These are phyloP conservation scores for Ammopiptanthus mongolicus DNA, from an alignment of 306 rosid species.

Conservation along the genomic window DNA sequence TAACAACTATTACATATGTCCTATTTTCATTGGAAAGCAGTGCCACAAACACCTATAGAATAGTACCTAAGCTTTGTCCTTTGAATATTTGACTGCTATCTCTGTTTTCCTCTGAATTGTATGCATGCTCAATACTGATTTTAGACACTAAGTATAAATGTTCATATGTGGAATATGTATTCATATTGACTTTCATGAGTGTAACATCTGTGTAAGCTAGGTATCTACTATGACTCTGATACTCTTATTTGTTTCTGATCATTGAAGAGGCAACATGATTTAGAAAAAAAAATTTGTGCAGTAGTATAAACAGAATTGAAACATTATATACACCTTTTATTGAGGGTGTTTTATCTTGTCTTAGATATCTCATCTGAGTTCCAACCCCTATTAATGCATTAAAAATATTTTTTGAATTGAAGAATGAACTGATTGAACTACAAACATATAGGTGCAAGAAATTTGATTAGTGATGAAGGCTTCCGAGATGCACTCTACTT, in stretches of 20 bases:
- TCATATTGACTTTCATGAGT: neutral
- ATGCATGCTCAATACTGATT: neutral
- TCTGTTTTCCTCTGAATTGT: neutral
- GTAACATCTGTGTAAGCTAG: neutral
- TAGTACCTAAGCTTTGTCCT: too few species aligned
- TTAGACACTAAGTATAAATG: neutral
- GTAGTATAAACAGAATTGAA: neutral
- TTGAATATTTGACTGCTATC: neutral
- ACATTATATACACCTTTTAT: neutral
- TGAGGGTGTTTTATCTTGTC: too few species aligned
- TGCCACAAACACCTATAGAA: too few species aligned
- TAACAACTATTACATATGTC: too few species aligned
- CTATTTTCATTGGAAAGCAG: too few species aligned
- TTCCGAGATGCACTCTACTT: conserved; percentile 74
- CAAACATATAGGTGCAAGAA: conserved; percentile 39
- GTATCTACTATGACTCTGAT: neutral
- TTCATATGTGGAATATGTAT: neutral
- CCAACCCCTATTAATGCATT: neutral
- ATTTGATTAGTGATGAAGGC: conserved; percentile 45
- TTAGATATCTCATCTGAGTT: neutral
- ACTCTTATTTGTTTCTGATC: neutral
- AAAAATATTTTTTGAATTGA: too few species aligned
- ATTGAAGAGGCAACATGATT: neutral
- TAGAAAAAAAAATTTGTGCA: neutral
- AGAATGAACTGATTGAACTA: conserved; percentile 1